These are phyloP conservation scores for Rickenella mellea DNA, from an alignment of 768 basidiomycete species.

Conservation along the genomic window DNA sequence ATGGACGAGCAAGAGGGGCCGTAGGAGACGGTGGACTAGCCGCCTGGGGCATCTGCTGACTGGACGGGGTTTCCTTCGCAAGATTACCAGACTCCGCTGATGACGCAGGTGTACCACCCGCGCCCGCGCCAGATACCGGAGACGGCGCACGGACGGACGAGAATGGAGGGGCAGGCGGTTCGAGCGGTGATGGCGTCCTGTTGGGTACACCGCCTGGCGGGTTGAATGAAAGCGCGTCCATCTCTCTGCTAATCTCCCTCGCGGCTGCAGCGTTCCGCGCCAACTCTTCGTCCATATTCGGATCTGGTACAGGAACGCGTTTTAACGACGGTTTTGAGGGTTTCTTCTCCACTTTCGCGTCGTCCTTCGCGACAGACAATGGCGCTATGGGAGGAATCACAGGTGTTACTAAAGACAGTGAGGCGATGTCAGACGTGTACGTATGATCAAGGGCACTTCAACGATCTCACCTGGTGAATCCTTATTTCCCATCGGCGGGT, in stretches of 20 bases:
- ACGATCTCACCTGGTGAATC: too few relatives aligned
- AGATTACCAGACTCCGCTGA: constrained; percentile 13
- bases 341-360: too few relatives aligned
- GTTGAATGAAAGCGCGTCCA: constrained; percentile 44
- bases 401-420: too few relatives aligned
- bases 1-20: constrained; percentile 4
- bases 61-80: neutral
- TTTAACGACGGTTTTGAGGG: too few relatives aligned
- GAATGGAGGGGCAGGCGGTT: constrained; percentile 32
- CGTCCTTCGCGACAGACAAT: too few relatives aligned
- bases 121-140: constrained; percentile 20
- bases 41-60: neutral
- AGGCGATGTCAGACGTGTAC: too few relatives aligned
- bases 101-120: constrained; percentile 14
- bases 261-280: constrained; percentile 60
- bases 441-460: too few relatives aligned
- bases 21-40: neutral
- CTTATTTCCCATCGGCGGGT: too few relatives aligned
- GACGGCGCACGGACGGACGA: constrained; percentile 6
- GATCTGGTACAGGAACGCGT: constrained; percentile 1
- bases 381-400: too few relatives aligned
- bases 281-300: constrained; percentile 34
- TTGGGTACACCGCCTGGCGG: constrained; percentile 14
- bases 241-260: constrained; percentile 54
- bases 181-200: constrained; percentile 16